These are phyloP conservation scores for Nakaseomyces bracarensis DNA, from an alignment of 1,139 yeast genomes.

Conservation along the genomic window DNA sequence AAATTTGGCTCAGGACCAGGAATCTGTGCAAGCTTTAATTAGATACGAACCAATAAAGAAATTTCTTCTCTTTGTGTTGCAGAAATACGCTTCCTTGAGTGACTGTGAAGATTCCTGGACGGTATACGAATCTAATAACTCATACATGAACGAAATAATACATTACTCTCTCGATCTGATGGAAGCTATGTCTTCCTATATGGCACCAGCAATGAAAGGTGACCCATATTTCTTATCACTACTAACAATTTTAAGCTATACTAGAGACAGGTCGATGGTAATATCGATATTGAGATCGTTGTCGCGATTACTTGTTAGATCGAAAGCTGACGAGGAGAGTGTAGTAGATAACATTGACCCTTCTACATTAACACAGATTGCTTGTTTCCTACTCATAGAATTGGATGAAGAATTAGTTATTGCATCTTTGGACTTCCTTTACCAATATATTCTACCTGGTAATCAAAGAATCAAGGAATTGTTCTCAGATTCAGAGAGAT, in stretches of 20 bases:
- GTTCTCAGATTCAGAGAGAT: conserved; percentile 36
- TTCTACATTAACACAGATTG: conserved; percentile 37
- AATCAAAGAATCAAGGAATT: conserved; percentile 35
- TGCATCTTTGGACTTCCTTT: conserved; percentile 57
- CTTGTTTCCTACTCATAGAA: conserved; percentile 39
- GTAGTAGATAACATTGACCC: conserved; percentile 39
- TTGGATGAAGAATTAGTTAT: conserved; percentile 56
- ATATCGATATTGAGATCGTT: conserved; percentile 47
- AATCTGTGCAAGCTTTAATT: conserved; percentile 73
- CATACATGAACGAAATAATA: conserved; percentile 50
- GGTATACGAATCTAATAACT: conserved; percentile 23
- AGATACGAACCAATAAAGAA: conserved; percentile 44
- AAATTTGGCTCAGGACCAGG: conserved; percentile 74
- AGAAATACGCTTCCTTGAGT: conserved; percentile 18
- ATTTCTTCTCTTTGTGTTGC: conserved; percentile 29
- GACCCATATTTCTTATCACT: conserved; percentile 53
- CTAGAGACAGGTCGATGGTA: conserved; percentile 49
- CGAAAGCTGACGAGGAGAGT: conserved; percentile 38
- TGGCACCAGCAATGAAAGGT: conserved; percentile 60
- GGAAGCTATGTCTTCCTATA: conserved; percentile 77
- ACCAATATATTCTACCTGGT: conserved; percentile 54
- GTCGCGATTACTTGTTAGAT: conserved; percentile 42
- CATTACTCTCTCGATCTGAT: conserved; percentile 69
- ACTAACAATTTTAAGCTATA: conserved; percentile 38
- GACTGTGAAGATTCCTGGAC: conserved; percentile 13